Evolutionary conservation across 805 yeast species (phyloP).

Genomic region (Kazachstania viticola): DNA sequence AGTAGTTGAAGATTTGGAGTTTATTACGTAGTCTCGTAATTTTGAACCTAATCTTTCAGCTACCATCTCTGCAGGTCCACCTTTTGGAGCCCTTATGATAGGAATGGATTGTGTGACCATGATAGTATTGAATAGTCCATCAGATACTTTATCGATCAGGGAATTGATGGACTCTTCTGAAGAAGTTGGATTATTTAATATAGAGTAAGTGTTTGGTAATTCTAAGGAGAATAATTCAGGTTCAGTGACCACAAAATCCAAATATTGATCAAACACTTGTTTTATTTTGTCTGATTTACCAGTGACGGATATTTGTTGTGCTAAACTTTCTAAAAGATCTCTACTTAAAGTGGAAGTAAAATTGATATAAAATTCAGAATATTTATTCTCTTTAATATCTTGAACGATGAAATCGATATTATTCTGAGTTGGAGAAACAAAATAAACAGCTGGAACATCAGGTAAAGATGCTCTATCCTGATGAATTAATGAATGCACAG

Average conservation of each 20-base stretch:
- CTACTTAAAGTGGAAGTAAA: conserved; percentile 75
- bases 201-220: conserved; percentile 49
- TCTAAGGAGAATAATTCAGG: conserved; percentile 81
- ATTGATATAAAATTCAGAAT: conserved; percentile 71
- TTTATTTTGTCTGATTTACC: conserved; percentile 63
- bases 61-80: conserved; percentile 92
- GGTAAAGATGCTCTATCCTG: conserved; percentile 73
- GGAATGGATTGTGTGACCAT: conserved; percentile 76
- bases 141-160: conserved; percentile 60
- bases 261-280: conserved; percentile 90
- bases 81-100: conserved; percentile 77
- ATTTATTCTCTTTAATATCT: conserved; percentile 65
- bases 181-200: conserved; percentile 58
- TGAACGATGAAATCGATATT: conserved; percentile 59
- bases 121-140: conserved; percentile 69
- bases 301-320: conserved; percentile 62
- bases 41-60: conserved; percentile 78
- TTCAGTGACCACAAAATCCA: conserved; percentile 86
- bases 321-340: conserved; percentile 76
- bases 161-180: conserved; percentile 63
- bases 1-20: conserved; percentile 31
- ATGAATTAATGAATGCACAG: conserved; percentile 70
- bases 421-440: conserved; percentile 74
- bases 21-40: conserved; percentile 75
- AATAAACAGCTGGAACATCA: conserved; percentile 91